Evolutionary conservation across 208 protist genomes (phyloP), one percentile per base, ranked within the genome.

Genomic region (Sergeia podlipaevii): DNA sequence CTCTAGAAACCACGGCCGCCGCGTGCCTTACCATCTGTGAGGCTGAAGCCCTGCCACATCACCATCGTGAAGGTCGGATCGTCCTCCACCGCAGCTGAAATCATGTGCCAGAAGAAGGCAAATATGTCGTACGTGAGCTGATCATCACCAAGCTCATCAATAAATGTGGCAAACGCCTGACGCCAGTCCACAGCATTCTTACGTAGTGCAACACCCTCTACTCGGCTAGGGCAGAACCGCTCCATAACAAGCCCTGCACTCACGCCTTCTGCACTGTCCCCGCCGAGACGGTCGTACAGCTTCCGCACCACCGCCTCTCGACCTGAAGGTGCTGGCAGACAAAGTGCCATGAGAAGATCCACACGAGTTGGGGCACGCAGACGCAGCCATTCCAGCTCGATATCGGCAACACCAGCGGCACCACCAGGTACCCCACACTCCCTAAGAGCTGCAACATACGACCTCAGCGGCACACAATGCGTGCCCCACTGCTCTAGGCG

Each of bases 1-100:
- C n/a, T n/a, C n/a, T n/a, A n/a, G n/a, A n/a, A n/a, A n/a, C n/a
- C n/a, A n/a, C n/a, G n/a, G n/a, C n/a, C n/a, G n/a, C n/a, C n/a
- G n/a, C n/a, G 18, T 1, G 15, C 53, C 0, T 45, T 27, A 0
- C 73, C 49, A 24, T 81, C 70, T 33, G 86, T 73, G n/a, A 93
- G 66, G 26, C 66, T 61, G 41, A 89, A 93, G 18, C 77, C 72
- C 36, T 85, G 80, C 86, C 86, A 93, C 17, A 93, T 36, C 32
- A 82, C 70, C 70, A 93, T 73, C 4, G 86, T 87, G 44, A 85
- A 93, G 4, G 78, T 74, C 1, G 86, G 80, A 45, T 90, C 82
- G 41, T 93, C 86, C 33, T 76, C 76, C 34, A 88, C 72, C 15
- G 63, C 80, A 7, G 86, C 82, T 17, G 82, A 90, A 23, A 90